Conservation (phyloP, 2,329 filamentous ascomycete genomes). For the Cordyceps pruinosa region DNA sequence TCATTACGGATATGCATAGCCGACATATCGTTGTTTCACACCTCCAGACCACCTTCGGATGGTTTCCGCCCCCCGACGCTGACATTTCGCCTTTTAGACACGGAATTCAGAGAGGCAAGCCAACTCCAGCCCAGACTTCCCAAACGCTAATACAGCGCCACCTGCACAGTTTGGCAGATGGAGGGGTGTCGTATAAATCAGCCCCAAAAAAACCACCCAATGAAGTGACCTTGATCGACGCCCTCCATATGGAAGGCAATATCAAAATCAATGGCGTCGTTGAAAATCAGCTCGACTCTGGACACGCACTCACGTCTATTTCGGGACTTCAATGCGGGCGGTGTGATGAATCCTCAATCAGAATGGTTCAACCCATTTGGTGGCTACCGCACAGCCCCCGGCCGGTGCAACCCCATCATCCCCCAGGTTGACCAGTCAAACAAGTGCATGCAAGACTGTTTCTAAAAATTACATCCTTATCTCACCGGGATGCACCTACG, state of each 20-base stretch:
- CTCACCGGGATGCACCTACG: neutral
- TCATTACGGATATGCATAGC: neutral
- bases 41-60: neutral
- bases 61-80: neutral
- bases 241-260: neutral
- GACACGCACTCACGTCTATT: neutral
- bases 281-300: neutral
- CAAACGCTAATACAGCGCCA: no score
- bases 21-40: neutral
- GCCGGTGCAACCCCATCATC: neutral
- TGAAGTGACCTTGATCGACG: neutral
- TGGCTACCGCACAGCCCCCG: neutral
- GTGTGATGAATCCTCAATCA: no score
- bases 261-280: neutral
- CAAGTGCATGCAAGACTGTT: neutral
- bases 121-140: neutral
- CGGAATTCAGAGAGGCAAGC: neutral
- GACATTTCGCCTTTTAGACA: neutral
- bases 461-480: constrained; percentile 1
- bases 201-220: neutral
- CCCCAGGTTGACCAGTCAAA: neutral
- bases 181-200: neutral
- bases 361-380: no score
- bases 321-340: neutral
- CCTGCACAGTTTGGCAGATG: neutral